Evolutionary conservation across 495 filamentous ascomycete genomes (phyloP), one percentile per base, ranked within the genome.

Genomic region (Neurospora sp.): DNA sequence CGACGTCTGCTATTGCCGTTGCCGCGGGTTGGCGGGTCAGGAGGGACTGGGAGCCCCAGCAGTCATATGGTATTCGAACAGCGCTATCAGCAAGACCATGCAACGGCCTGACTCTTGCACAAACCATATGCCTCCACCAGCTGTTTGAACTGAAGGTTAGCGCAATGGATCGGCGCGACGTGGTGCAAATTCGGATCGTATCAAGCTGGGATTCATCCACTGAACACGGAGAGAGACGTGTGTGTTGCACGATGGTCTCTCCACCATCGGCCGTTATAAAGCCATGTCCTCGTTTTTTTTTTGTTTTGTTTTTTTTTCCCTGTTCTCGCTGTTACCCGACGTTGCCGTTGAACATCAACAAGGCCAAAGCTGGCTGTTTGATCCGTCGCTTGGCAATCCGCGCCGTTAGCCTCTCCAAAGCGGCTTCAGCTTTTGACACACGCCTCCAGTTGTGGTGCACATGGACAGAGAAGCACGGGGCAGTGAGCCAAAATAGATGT

Each of bases 11-110:
- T 12, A 65, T 37, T 65, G 27, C 31, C 10, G 4, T 53, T 70
- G 40, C 71, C 71, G 68, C 65, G 44, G 41, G 41, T 70, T 22
- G 35, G 40, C 68, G 41, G 71, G 40, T 37, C 71, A 37, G 41
- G 59, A 65, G 22, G 41, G 72, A 41, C 65, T 44, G 42, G 39
- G 35, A 65, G 53, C 53, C 53, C 53, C 53, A 65, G 72, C 72
- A 46, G 72, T 73, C 72, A 70, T 69, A 44, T 20, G 20, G 72
- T 39, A 38, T 31, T 22, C 68, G 41, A 39, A 70, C 68, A 69
- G 71, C 71, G 68, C 71, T 70, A 70, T 68, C 31, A 61, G 53
- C 27, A 18, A 65, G 6, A 35, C 53, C 53, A 65, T 35, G 53
- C 53, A 65, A 35, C 53, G 27, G 27, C 27, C 53, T 65, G 53